These are phyloP conservation scores for Aspergillus clavatus DNA, from an alignment of 2,329 filamentous ascomycete species.

Conservation along the genomic window DNA sequence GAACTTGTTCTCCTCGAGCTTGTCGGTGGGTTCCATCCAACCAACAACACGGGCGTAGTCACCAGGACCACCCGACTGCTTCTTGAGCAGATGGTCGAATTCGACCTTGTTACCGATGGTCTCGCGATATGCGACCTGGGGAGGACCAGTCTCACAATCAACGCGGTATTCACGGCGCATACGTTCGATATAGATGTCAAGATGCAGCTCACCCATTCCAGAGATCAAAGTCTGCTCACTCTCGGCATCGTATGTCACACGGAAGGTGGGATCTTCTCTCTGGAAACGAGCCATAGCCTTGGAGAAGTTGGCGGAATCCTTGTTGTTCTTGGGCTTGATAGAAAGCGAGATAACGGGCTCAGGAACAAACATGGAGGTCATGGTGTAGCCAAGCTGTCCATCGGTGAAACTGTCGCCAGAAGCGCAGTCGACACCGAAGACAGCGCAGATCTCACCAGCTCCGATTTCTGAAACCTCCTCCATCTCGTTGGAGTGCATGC, in stretches of 20 bases:
- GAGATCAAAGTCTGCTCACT: constrained; percentile 96
- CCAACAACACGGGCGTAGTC: constrained; percentile 92
- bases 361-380: constrained; percentile 96
- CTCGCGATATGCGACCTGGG: constrained; percentile 94
- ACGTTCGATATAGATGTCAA: constrained; percentile 96
- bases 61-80: constrained; percentile 91
- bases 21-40: constrained; percentile 79
- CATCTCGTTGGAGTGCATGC: constrained; percentile 99
- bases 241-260: constrained; percentile 85
- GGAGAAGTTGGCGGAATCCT: constrained; percentile 88
- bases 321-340: constrained; percentile 91
- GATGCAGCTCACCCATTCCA: constrained; percentile 94
- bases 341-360: constrained; percentile 97
- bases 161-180: constrained; percentile 96
- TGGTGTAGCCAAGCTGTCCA: constrained; percentile 83
- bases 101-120: constrained; percentile 74
- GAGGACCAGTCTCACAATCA: constrained; percentile 91
- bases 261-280: constrained; percentile 95
- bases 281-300: constrained; percentile 99
- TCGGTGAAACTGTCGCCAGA: constrained; percentile 98
- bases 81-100: constrained; percentile 91
- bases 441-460: constrained; percentile 95
- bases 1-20: constrained; percentile 71
- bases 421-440: constrained; percentile 96
- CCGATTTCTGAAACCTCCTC: constrained; percentile 90